phyloP scores from a whole-genome alignment of 1,284 basidiomycete species.

The Leccinum angustisporum region DNA sequence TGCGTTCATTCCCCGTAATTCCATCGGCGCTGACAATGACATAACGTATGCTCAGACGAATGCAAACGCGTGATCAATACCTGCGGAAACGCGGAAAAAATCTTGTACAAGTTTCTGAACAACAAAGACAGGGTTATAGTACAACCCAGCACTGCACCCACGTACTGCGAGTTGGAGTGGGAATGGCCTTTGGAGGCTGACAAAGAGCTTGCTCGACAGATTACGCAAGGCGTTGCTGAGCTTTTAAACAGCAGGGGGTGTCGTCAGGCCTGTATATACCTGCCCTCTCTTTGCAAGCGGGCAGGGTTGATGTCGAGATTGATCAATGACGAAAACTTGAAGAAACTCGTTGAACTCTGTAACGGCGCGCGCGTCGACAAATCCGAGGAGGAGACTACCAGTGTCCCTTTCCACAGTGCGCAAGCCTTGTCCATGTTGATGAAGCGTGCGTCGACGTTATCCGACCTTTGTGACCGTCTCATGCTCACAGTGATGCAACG shows the following conservation, averaged over 20 bases:
- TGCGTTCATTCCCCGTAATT: constrained; percentile 4
- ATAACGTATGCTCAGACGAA: constrained; percentile 4
- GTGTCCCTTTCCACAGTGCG: constrained; percentile 28
- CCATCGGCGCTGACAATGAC: not conserved
- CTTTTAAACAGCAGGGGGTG: constrained; percentile 12
- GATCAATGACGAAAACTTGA: constrained; percentile 24
- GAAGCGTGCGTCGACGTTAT: constrained; percentile 15
- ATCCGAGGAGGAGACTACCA: constrained; percentile 21
- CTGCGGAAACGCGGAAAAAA: constrained; percentile 1
- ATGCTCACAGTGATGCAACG: not conserved
- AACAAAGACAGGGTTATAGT: constrained; percentile 16
- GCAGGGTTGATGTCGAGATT: constrained; percentile 14
- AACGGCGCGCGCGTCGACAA: constrained; percentile 10
- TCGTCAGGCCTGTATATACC: constrained; percentile 29
- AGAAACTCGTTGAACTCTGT: constrained; percentile 21
- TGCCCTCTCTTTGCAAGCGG: constrained; percentile 32
- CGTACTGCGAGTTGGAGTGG: constrained; percentile 30
- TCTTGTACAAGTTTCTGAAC: constrained; percentile 15
- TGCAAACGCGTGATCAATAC: constrained; percentile 13
- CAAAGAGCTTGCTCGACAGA: constrained; percentile 6
- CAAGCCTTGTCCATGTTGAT: constrained; percentile 30
- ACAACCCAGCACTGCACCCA: constrained; percentile 27
- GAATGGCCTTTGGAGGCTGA: constrained; percentile 14
- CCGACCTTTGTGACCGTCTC: not conserved
- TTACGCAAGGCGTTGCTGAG: constrained; percentile 17